Conservation (phyloP, 2,329 filamentous ascomycete genomes). For the Fusarium chlamydosporum region DNA sequence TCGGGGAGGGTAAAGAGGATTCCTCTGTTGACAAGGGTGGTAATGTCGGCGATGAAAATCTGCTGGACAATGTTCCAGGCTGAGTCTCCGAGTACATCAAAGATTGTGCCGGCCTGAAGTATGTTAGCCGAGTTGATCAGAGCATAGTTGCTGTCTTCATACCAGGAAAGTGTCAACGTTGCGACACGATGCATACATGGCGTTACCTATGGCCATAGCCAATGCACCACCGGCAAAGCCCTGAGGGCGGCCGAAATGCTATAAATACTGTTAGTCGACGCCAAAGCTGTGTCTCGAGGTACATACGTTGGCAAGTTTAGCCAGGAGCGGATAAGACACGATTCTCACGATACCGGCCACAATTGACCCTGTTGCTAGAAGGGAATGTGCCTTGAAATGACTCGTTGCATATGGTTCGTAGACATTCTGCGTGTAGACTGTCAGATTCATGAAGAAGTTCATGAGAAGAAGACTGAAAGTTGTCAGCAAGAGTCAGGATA, state of each 20-base stretch:
- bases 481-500: neutral
- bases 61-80: constrained; percentile 44
- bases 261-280: no score
- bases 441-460: constrained; percentile 45
- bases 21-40: constrained; percentile 38
- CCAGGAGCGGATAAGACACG: constrained; percentile 31
- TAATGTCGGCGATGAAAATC: constrained; percentile 41
- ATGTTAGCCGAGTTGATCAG: neutral
- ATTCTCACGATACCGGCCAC: constrained; percentile 40
- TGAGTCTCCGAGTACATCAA: constrained; percentile 34
- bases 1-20: constrained; percentile 38
- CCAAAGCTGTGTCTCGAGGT: fast-evolving
- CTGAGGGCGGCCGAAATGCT: constrained; percentile 39
- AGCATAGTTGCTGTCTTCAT: fast-evolving
- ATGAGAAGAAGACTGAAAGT: constrained; percentile 26
- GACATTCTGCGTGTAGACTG: constrained; percentile 41
- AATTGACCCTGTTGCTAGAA: constrained; percentile 29
- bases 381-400: constrained; percentile 39
- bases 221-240: constrained; percentile 32
- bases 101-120: constrained; percentile 35
- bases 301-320: constrained; percentile 38
- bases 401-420: constrained; percentile 42
- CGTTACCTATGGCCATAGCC: constrained; percentile 32
- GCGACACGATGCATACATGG: constrained; percentile 34
- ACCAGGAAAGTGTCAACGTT: constrained; percentile 42